Base-by-base conservation (phyloP, 2,329 filamentous ascomycete genomes). In the Penicillium sp. region DNA sequence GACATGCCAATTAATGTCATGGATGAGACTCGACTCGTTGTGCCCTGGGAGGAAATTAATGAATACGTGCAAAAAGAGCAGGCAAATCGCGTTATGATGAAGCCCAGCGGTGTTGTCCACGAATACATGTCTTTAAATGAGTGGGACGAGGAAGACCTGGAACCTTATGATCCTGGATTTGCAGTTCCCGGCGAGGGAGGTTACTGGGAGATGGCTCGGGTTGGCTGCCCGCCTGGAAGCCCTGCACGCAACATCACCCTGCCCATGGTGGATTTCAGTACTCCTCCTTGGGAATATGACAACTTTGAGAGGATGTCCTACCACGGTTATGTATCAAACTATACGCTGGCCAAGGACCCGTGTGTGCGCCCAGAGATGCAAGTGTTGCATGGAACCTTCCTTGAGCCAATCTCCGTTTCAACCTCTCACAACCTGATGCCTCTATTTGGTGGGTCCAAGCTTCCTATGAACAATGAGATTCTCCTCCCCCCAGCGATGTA, bases 391-490 rank as follows among this genome's bases (percentile, higher is more conserved):
- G 80, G 78, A 34, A 73, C 72, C 3, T 79, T 81, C 49, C 73
- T 80, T 31, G 77, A 79, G 50, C 79, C 79, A 3, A 66, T 77
- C n/a, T 77, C 77, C 4, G 69, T 76, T 4, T 70, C 70, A 2
- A 77, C 72, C n/a, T 75, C 77, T 0, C 68, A 72, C 39, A 66
- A 71, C 21, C 67, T 82, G 27, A 71, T 81, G 46, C 79, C 80
- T 8, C 63, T 81, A 2, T 81, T 82, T 42, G 76, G 79, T 3
- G 78, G 77, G 12, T 79, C 76, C 13, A 82, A 82, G 55, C 65
- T 82, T 0, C 66, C 74, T 1, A 71, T 77, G 65, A 81, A 79
- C 67, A 81, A 80, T 57, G 79, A 81, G 52, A 80, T 82, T 46
- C 68, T 81, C 7, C 68, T 81, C 5, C 80, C 79, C 1, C 71